Base-by-base conservation (phyloP, 768 basidiomycete genomes). In the Boletus rufocinnamomeus region DNA sequence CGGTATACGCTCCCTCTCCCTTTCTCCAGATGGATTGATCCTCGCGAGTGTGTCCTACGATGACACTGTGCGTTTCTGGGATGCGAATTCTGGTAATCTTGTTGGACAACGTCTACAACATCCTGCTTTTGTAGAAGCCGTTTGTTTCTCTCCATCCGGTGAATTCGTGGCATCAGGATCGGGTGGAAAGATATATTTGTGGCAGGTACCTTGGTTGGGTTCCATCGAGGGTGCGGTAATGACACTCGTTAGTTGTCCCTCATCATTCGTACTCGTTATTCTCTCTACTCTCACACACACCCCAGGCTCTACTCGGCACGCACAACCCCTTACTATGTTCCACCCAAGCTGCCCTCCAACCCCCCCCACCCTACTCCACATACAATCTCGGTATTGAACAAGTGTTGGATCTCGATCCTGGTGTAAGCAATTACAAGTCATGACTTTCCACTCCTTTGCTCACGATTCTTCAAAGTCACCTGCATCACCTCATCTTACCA, bases 21-120 rank as follows among this genome's bases (percentile, higher is more conserved):
- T 35, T 35, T 35, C 35, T 16, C 35, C 35, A 37, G 35, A 37
- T 14, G 35, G 35, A 6, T 37, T 6, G 6, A 41, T 41, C 37
- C 61, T 63, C 2, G 61, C 57, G 0, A 63, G 61, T 2, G 54
- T 30, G 1, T 63, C 61, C 4, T 1, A 0, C 1, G 61, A 63
- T 49, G 2, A 14, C 3, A 58, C 61, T 4, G 28, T 4, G 28
- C 47, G 63, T 23, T 58, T 63, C 27, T 63, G 61, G 63, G 48
- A 63, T 17, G 4, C 30, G 7, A 19, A 17, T 16, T 51, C 52
- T 41, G 61, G 54, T 2, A 0, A 23, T 17, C 54, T 45, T 2
- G 17, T 54, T 4, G 41, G 57, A n/a, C 34, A 40, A 27, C 45
- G 10, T 49, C 52, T 63, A 8, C 43, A 25, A 16, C 60, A 65